Evolutionary conservation across 768 basidiomycete genomes (phyloP).

Genomic region (Leccinum boreale): DNA sequence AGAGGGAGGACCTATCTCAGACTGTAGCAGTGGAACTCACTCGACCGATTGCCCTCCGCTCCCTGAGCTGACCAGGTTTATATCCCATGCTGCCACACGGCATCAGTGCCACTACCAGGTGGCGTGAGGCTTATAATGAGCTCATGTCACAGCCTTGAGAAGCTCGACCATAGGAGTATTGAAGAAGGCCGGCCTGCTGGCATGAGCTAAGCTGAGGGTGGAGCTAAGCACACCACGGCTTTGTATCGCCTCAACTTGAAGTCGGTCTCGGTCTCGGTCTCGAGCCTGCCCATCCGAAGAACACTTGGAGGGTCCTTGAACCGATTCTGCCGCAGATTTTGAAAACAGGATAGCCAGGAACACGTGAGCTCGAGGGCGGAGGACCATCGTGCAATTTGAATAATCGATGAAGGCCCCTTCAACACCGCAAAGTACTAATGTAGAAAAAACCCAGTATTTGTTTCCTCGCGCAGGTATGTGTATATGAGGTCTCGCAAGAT

Average conservation of each 20-base stretch:
- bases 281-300: not conserved
- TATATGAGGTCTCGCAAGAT: no score
- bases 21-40: conserved; percentile 9
- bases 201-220: not conserved
- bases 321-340: not conserved
- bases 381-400: conserved; percentile 9
- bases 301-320: conserved; percentile 7
- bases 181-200: conserved; percentile 1
- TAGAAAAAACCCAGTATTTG: no score
- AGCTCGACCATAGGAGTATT: conserved; percentile 14
- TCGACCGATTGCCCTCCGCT: conserved; percentile 2
- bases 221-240: not conserved
- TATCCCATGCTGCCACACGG: conserved; percentile 26
- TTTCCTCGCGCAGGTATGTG: no score
- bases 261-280: not conserved
- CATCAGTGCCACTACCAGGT: conserved; percentile 27
- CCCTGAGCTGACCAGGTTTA: conserved; percentile 7
- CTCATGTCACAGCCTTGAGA: conserved; percentile 24
- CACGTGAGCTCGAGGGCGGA: not conserved
- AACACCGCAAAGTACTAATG: no score
- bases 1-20: conserved; percentile 5
- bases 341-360: not conserved
- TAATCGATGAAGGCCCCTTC: conserved; percentile 5
- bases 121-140: conserved; percentile 11
- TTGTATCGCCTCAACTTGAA: not conserved